phyloP scores from a whole-genome alignment of 345 rosid genomes.

The Hirschfeldia incana region DNA sequence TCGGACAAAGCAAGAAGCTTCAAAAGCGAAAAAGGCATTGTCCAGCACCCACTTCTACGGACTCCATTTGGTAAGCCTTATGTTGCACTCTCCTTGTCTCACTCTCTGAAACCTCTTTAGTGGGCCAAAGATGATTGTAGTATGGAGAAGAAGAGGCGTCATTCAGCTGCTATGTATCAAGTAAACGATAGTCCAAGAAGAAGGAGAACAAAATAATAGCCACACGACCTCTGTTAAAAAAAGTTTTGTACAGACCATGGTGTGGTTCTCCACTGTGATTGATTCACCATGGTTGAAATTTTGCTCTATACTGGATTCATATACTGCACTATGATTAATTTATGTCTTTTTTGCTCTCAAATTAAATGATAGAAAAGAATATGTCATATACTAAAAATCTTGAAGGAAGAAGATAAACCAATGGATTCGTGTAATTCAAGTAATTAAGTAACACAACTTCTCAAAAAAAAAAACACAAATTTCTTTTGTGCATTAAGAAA shows the following conservation, averaged over 20 bases:
- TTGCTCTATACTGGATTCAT: slow-evolving; percentile 9
- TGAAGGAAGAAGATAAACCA: too few species aligned
- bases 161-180: slow-evolving; percentile 75
- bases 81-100: background rate
- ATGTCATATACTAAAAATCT: too few species aligned
- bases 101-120: slow-evolving; percentile 25
- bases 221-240: background rate
- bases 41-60: slow-evolving; percentile 84
- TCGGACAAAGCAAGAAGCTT: slow-evolving; percentile 81
- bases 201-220: slow-evolving; percentile 49
- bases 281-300: slow-evolving; percentile 31
- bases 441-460: too few species aligned
- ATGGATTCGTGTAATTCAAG: too few species aligned
- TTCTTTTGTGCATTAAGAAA: too few species aligned
- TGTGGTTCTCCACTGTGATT: background rate
- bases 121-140: slow-evolving; percentile 90
- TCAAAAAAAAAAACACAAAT: too few species aligned
- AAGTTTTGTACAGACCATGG: slow-evolving; percentile 10
- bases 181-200: slow-evolving; percentile 51
- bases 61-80: slow-evolving; percentile 72
- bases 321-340: too few species aligned
- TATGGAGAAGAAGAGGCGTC: slow-evolving; percentile 68
- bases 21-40: slow-evolving; percentile 67
- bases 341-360: too few species aligned
- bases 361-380: too few species aligned